Base-by-base conservation (phyloP, 805 yeast species). In the Komagataella pseudopastoris region DNA sequence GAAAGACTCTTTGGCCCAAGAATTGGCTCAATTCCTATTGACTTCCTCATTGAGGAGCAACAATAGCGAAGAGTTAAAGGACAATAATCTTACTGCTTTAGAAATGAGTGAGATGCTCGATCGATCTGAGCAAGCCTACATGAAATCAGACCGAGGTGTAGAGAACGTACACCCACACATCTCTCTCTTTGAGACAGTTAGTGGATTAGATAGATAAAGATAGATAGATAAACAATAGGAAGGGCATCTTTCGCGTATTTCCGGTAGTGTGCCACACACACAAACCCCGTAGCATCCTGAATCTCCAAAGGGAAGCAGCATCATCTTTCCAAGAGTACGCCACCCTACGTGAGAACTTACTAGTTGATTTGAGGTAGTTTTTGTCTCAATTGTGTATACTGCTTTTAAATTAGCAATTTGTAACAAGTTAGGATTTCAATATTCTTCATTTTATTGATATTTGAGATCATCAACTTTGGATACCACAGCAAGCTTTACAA, bases 31-130 rank as follows among this genome's bases (percentile, higher is more conserved):
- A 36, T 63, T 77, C 45, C 60, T 75, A n/a, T 62, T 64, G n/a
- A 30, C 39, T 8, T 10, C 39, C 14, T 30, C 39, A 30, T 6
- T 30, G n/a, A 30, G 39, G 39, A 30, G 14, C 39, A 30, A 55
- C 17, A 55, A 51, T 3, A 54, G 55, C 22, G 51, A 43, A 7
- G 17, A 22, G 6, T 50, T 63, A 8, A 50, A 48, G 1, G 60
- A 63, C 49, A 65, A 62, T 54, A 24, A 23, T 23, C 61, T 79
- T 43, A 59, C 67, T 1, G 57, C 60, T 0, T 68, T 59, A 12
- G 87, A 81, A 55, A 50, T 82, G 43, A 58, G 63, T 0, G 84
- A 76, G 54, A 55, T 82, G 50, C 55, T 72, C 39, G 81, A 78
- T 58, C 67, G 86, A 50, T 65, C 76, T 1, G 59, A 59, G 0